Evolutionary conservation across 208 protist species (phyloP), one percentile per base, ranked within the genome.

Genomic region (Crithidia sp.): DNA sequence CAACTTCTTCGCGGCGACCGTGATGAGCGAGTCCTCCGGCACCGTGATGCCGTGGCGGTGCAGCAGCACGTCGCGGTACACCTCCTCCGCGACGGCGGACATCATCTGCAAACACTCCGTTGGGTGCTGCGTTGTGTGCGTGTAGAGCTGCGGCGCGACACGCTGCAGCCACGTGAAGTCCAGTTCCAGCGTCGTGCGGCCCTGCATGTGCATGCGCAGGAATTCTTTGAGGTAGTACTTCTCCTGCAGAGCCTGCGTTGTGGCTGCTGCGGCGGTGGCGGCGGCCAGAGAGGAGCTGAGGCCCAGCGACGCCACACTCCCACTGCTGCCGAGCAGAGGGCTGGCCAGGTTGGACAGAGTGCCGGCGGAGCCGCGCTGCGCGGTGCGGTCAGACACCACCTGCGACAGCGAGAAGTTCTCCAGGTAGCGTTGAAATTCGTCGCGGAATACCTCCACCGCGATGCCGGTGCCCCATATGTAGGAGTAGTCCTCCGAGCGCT

Each of bases 401-500:
- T 74, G 58, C 0, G 37, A 36, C 6, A 79, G 67, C n/a, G 74
- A 77, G 77, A 90, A 95, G 16, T 77, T 93, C 67, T 97, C 90
- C 2, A 97, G 70, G 57, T 93, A 93, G n/a, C 49, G 82, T n/a
- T 82, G 80, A 71, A 97, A 95, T 28, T 89, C 85, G 9, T 82
- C 78, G 12, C 83, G 78, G 62, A 95, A 97, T n/a, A 75, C 81
- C 74, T 97, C 90, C 52, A 95, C 85, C 37, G 93, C 88, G 60
- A 97, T 97, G 67, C 82, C 81, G 14, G 93, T 97, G 19, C 93
- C 93, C 93, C 93, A 97, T 57, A 97, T 93, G 71, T 97, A 97
- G 8, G 90, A 87, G 53, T 87, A 78, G n/a, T 95, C 90, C 52
- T 95, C 90, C 13, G 84, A 83, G 28, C 87, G 89, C 61, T 62